phyloP scores from a whole-genome alignment of 768 basidiomycete species.

The Boletellus emodensis region DNA sequence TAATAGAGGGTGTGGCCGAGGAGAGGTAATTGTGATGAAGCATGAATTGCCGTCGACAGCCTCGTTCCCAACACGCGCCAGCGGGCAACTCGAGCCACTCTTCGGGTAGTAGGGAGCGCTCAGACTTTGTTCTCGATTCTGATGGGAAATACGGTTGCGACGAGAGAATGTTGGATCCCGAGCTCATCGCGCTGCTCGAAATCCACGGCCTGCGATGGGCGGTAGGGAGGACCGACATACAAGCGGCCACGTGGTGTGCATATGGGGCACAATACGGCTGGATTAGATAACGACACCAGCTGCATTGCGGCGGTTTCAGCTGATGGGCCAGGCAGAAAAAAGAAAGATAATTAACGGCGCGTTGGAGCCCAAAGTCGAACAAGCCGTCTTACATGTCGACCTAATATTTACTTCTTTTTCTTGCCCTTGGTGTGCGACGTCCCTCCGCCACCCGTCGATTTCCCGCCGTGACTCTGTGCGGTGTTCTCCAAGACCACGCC shows the following conservation, averaged over 20 bases:
- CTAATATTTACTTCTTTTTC: constrained; percentile 58
- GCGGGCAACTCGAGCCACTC: constrained; percentile 16
- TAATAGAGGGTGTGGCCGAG: constrained; percentile 21
- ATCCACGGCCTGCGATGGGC: not conserved
- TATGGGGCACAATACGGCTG: not conserved
- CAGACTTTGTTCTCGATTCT: not conserved
- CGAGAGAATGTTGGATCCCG: not conserved
- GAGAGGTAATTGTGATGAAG: constrained; percentile 19
- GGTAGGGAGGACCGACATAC: not conserved
- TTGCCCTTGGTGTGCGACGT: constrained; percentile 49
- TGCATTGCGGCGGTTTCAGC: constrained; percentile 16
- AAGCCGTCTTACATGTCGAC: constrained; percentile 18
- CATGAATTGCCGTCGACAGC: constrained; percentile 24
- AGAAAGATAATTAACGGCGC: constrained; percentile 20
- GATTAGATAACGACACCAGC: constrained; percentile 29
- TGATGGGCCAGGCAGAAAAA: constrained; percentile 15
- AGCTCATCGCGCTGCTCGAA: constrained; percentile 1
- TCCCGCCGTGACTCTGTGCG: constrained; percentile 31
- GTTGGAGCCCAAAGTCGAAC: constrained; percentile 14
- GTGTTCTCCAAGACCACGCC: constrained; percentile 40
- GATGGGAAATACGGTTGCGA: not conserved
- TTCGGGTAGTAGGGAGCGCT: constrained; percentile 3
- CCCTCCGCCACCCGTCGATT: constrained; percentile 34
- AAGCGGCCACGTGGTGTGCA: constrained; percentile 15
- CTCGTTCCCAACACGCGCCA: constrained; percentile 29